Evolutionary conservation across 2,329 filamentous ascomycete genomes (phyloP).

Genomic region (Sclerotinia trifoliorum): DNA sequence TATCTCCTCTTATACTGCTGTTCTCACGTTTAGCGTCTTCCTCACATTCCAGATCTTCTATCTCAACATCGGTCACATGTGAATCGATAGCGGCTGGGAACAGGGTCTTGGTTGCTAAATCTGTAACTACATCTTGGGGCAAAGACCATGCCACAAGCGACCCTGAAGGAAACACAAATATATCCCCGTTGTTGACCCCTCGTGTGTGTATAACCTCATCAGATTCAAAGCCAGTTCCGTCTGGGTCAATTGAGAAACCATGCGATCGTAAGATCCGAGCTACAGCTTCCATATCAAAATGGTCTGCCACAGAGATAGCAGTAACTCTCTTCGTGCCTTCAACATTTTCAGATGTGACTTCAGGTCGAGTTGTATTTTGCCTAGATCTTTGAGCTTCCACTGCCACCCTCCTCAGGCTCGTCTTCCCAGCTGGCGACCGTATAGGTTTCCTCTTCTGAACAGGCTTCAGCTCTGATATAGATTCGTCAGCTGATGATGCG

Average conservation of each 20-base stretch:
- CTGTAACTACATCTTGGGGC: slow-evolving; percentile 68
- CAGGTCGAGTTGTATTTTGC: slow-evolving; percentile 41
- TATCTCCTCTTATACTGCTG: slow-evolving; percentile 79
- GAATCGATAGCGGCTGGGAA: slow-evolving; percentile 73
- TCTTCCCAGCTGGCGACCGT: slow-evolving; percentile 59
- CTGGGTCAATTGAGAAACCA: slow-evolving; percentile 61
- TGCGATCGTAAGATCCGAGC: slow-evolving; percentile 56
- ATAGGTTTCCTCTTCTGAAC: slow-evolving; percentile 45
- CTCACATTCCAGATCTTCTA: slow-evolving; percentile 85
- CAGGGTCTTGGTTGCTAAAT: slow-evolving; percentile 68
- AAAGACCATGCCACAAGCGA: slow-evolving; percentile 92
- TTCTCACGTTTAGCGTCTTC: slow-evolving; percentile 71
- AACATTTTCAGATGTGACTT: slow-evolving; percentile 37
- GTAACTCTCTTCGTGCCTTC: slow-evolving; percentile 47
- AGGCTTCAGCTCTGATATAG: slow-evolving; percentile 5
- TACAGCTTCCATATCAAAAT: slow-evolving; percentile 63
- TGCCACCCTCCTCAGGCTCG: slow-evolving; percentile 79
- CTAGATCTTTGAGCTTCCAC: slow-evolving; percentile 72
- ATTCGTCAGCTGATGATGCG: slow-evolving; percentile 3
- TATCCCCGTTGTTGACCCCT: slow-evolving; percentile 68
- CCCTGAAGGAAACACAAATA: slow-evolving; percentile 94
- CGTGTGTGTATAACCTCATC: slow-evolving; percentile 63
- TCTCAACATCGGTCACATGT: slow-evolving; percentile 71
- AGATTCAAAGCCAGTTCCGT: slow-evolving; percentile 59
- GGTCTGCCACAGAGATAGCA: slow-evolving; percentile 62